Base-by-base conservation (phyloP, 2,329 filamentous ascomycete genomes). In the Diaporthe sp. region DNA sequence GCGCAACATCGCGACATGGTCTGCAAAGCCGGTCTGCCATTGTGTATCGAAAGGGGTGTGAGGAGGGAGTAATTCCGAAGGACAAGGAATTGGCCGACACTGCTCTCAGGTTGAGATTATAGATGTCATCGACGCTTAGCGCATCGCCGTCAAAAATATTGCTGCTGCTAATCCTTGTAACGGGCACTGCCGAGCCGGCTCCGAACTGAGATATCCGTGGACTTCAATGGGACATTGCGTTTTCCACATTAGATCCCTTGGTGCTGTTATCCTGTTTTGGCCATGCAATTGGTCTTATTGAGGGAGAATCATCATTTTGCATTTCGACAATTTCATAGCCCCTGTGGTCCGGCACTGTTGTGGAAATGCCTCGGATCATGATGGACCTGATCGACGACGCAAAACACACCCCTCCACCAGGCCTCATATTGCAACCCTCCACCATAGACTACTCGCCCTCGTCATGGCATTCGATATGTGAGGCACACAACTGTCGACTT, bases 21-120 rank as follows among this genome's bases (percentile, higher is more conserved):
- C 82, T 81, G 79, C 86, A 88, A 78, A 82, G 84, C 79, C 86
- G 84, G 78, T 86, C 88, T 75, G 86, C 84, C 83, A 88, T 71
- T 70, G 70, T 61, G n/a, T 2, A 9, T 42, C 12, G 25, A 8
- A 50, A 22, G 47, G 22, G 27, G 15, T 37, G 27, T 32, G 37
- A n/a, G 22, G 15, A 22, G 19, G 32, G 3, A 69, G 6, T 19
- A 37, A 9, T 27, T 7, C n/a, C 35, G 44, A 30, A 15, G 32
- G 8, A 15, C 15, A 7, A 13, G 2, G 13, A 56, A 7, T 10
- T 32, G 51, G 55, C 39, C 66, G 44, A 44, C 25, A 19, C 13
- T 63, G 59, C 19, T 65, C 37, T 53, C 39, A 50, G 32, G 39
- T 63, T 19, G 30, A 10, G 32, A 50, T 66, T 56, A n/a, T 76